A percentile compares a stretch with the other conserved stretches of the same genome.
Evolutionary conservation across 768 basidiomycete species (phyloP).

Genomic region (Tubosaeta sp.): DNA sequence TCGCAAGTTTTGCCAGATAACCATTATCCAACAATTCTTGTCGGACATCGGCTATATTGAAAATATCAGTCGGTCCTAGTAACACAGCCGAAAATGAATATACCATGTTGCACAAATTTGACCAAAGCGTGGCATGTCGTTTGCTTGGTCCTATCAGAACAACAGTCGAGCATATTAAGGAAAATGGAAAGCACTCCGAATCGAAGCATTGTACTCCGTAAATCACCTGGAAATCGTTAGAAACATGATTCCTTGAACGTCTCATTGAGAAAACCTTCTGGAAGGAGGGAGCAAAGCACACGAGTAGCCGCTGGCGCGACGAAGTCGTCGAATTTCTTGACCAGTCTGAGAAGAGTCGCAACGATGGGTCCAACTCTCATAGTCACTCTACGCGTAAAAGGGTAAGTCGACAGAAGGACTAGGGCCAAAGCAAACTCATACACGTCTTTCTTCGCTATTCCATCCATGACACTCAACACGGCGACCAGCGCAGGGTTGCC

Average conservation of each 20-base stretch:
- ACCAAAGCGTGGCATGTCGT: constrained; percentile 11
- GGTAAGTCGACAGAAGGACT: not conserved
- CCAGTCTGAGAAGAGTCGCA: constrained; percentile 17
- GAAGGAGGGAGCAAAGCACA: constrained; percentile 21
- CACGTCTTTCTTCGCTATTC: constrained; percentile 14
- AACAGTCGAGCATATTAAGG: constrained; percentile 18
- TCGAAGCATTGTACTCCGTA: constrained; percentile 17
- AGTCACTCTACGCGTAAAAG: constrained; percentile 2
- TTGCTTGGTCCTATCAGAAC: constrained; percentile 18
- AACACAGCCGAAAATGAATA: not conserved
- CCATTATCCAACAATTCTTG: constrained; percentile 2
- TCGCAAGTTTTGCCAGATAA: constrained; percentile 13
- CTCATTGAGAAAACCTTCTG: constrained; percentile 14
- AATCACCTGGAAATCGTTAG: constrained; percentile 14
- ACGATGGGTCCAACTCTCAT: constrained; percentile 8
- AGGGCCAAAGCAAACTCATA: not conserved
- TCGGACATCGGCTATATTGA: constrained; percentile 9
- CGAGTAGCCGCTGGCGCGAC: constrained; percentile 26
- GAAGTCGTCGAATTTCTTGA: constrained; percentile 24
- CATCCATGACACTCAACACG: constrained; percentile 17
- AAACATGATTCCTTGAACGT: not conserved
- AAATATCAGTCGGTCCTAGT: not conserved
- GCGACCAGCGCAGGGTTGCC: constrained; percentile 21
- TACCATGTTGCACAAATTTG: constrained; percentile 18
- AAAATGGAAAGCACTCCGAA: constrained; percentile 13